Conservation (phyloP, 306 rosid species). For the Cucurbita moschata region DNA sequence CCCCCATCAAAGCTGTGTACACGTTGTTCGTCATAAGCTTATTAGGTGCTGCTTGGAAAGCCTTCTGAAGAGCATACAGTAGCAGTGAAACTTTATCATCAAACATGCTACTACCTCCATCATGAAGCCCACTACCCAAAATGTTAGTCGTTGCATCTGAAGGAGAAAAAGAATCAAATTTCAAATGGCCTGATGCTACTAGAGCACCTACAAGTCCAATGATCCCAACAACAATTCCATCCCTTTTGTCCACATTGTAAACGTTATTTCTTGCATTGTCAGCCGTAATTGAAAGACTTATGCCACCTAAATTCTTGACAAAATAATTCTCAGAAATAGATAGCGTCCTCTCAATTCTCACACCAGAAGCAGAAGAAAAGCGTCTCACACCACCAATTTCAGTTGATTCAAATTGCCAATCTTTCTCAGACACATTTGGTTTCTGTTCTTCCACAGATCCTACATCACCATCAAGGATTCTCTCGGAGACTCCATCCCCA, state of each 20-base stretch:
- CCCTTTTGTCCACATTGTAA: slow-evolving; percentile 75
- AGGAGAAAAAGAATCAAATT: slow-evolving; percentile 35
- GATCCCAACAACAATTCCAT: slow-evolving; percentile 81
- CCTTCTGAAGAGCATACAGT: slow-evolving; percentile 84
- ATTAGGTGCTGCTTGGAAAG: slow-evolving; percentile 82
- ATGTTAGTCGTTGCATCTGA: slow-evolving; percentile 45
- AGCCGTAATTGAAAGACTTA: slow-evolving; percentile 75
- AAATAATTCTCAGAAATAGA: slow-evolving; percentile 42
- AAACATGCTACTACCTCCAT: slow-evolving; percentile 79
- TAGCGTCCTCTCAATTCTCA: slow-evolving; percentile 30
- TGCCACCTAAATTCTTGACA: slow-evolving; percentile 75
- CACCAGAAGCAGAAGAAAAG: slow-evolving; percentile 22
- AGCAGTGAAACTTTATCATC: slow-evolving; percentile 86
- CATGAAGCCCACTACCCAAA: slow-evolving; percentile 55
- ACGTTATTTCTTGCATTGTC: slow-evolving; percentile 93
- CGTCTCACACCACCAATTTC: slow-evolving; percentile 19
- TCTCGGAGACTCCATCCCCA: slow-evolving; percentile 22
- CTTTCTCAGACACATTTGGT: slow-evolving; percentile 22
- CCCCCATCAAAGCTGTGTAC: slow-evolving; percentile 71
- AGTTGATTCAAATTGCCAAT: slow-evolving; percentile 34
- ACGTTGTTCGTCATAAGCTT: slow-evolving; percentile 76
- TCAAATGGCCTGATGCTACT: slow-evolving; percentile 74
- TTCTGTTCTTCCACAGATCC: slow-evolving; percentile 28
- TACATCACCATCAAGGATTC: slow-evolving; percentile 25
- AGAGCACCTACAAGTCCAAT: slow-evolving; percentile 74